Percentiles rank a stretch among this genome's conserved stretches.
phyloP scores from a whole-genome alignment of 2,329 filamentous ascomycete species.

The Onygenales sp. region DNA sequence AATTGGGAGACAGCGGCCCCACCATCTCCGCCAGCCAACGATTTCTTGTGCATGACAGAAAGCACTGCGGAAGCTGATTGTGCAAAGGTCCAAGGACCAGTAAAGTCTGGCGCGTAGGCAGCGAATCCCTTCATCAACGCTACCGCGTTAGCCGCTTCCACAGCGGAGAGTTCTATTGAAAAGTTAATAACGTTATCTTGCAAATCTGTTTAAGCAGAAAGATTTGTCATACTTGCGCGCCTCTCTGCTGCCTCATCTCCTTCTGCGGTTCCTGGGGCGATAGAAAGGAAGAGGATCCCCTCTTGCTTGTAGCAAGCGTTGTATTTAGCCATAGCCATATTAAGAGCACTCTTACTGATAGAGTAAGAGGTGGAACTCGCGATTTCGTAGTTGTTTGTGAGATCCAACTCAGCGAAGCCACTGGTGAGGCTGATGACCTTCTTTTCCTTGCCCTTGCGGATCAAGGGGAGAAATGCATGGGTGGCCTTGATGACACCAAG shows the following conservation, averaged over 20 bases:
- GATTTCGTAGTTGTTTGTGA: conserved; percentile 31
- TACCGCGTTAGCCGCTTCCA: conserved; percentile 15
- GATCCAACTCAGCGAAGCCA: conserved; percentile 40
- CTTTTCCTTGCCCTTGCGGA: conserved; percentile 42
- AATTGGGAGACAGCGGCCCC: conserved; percentile 47
- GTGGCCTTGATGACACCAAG: conserved; percentile 44
- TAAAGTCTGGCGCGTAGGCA: conserved; percentile 33
- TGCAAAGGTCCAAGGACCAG: conserved; percentile 25
- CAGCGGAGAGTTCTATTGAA: conserved; percentile 9
- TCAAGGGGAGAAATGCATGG: conserved; percentile 44
- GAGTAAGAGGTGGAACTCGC: conserved; percentile 33
- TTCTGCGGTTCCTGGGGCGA: conserved; percentile 45
- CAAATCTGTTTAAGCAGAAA: neutral
- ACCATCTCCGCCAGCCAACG: conserved; percentile 37
- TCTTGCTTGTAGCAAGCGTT: conserved; percentile 40
- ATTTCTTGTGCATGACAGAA: conserved; percentile 27
- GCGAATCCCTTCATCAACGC: conserved; percentile 22
- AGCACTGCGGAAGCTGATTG: conserved; percentile 26
- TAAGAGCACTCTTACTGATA: conserved; percentile 44
- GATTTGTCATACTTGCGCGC: conserved; percentile 5
- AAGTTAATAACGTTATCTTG: neutral
- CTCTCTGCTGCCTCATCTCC: conserved; percentile 23
- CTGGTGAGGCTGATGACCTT: conserved; percentile 46
- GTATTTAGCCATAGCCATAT: conserved; percentile 46
- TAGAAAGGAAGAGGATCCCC: conserved; percentile 43